Percentiles rank a stretch among this genome's conserved stretches.
phyloP scores from a whole-genome alignment of 257 asterid species.

The Capsicum pubescens region DNA sequence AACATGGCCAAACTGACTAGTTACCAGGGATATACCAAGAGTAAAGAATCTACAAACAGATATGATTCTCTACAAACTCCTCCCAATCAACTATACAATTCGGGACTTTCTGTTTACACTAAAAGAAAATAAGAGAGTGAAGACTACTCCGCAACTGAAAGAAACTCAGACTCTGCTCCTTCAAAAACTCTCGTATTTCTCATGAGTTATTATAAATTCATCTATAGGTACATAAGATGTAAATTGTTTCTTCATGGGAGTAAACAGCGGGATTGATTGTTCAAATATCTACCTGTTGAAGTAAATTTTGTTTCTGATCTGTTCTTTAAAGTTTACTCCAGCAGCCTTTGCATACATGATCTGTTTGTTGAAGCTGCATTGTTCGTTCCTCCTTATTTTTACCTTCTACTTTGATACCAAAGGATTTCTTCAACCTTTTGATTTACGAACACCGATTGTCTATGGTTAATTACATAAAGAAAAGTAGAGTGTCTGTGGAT shows the following conservation, averaged over 20 bases:
- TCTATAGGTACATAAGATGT: not conserved
- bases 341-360: not conserved
- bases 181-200: no score
- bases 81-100: no score
- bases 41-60: no score
- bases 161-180: no score
- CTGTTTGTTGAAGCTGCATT: conserved; percentile 12
- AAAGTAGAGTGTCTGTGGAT: not conserved
- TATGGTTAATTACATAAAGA: not conserved
- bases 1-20: no score
- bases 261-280: conserved; percentile 18
- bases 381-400: conserved; percentile 22
- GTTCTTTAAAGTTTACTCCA: not conserved
- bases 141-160: no score
- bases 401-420: conserved; percentile 1
- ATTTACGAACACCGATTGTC: conserved; percentile 5
- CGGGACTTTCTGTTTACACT: no score
- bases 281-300: conserved; percentile 23
- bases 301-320: not conserved
- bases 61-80: no score
- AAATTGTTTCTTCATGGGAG: conserved; percentile 20
- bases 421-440: not conserved
- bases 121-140: no score
- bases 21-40: no score
- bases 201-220: not conserved